Evolutionary conservation across 192 early-diverging fungal genomes (phyloP).

Genomic region (Coemansia sp.): DNA sequence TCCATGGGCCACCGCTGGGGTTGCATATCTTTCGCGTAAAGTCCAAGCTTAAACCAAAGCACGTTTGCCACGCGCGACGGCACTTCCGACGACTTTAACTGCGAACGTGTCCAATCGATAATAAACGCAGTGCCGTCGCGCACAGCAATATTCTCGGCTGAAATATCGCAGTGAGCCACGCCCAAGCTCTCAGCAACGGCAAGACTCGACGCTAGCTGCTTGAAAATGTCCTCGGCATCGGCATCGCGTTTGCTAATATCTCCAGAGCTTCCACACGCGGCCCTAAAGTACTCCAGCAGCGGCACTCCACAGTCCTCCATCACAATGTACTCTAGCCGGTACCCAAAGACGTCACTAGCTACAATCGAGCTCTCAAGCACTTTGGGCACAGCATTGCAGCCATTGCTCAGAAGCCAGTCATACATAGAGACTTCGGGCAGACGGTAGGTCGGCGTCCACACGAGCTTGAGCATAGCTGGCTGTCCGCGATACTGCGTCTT

Average conservation of each 20-base stretch:
- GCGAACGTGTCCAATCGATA: slow-evolving; percentile 23
- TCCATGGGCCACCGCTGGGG: background rate
- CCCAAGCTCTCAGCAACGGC: slow-evolving; percentile 2
- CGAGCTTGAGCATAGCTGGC: slow-evolving; percentile 4
- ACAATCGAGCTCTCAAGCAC: slow-evolving; percentile 1
- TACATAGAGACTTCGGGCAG: slow-evolving; percentile 15
- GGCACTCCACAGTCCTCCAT: slow-evolving; percentile 16
- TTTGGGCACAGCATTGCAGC: background rate
- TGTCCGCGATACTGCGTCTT: background rate
- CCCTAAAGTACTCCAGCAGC: slow-evolving; percentile 2
- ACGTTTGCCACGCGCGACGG: background rate
- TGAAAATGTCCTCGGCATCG: background rate
- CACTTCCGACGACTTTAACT: background rate
- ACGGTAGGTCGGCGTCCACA: slow-evolving; percentile 1
- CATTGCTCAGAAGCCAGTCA: background rate
- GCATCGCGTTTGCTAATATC: background rate
- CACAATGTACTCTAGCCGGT: slow-evolving; percentile 8
- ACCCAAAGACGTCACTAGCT: slow-evolving; percentile 1
- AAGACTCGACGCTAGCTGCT: background rate
- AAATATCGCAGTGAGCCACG: slow-evolving; percentile 23
- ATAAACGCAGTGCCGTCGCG: background rate
- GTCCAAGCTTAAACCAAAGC: background rate
- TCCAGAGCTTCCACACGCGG: background rate
- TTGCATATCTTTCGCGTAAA: background rate
- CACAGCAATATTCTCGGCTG: slow-evolving; percentile 16